Base-by-base conservation (phyloP, 352 stramenopile genomes). In the Globisporangium iwayamae region DNA sequence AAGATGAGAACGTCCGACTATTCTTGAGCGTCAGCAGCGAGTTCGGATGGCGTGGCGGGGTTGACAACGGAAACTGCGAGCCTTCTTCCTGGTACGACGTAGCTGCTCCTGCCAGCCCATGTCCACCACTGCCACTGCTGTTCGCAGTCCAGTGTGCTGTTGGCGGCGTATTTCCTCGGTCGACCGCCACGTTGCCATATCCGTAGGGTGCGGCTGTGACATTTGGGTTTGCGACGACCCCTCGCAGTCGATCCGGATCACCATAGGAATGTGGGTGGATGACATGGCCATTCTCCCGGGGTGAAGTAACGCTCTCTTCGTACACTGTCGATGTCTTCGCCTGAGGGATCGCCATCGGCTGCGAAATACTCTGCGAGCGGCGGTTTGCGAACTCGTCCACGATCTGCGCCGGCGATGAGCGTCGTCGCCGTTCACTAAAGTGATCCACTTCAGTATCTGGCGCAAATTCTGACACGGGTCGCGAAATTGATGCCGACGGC, bases 311-410 rank as follows among this genome's bases (percentile, higher is more conserved):
- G 20, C 55, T 68, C 8, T 72, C 80, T 25, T 73, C 63, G 43
- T 72, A 76, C 7, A 75, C 65, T 7, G 64, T 53, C 22, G 53
- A 47, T 38, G 79, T 74, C 41, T 81, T 89, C 34, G 71, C 50
- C 51, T 83, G 81, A 8, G 86, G 86, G 30, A 95, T 95, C 0
- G 84, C 79, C 84, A 95, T 90, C 4, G 84, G 86, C 59, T 91
- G 87, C 0, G 86, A 95, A 56, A 83, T 80, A 30, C 65, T 79
- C 38, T 79, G 78, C 25, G 39, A 53, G 13, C 70, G 71, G 20
- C 60, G 63, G n/a, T 25, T 55, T 57, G 67, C 48, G 47, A 34
- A 58, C 41, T 63, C 70, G n/a, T 75, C 57, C 2, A 66, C 51
- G 30, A 65, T 59, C 18, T 63, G 63, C 18, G 55, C 48, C 7